A percentile compares a stretch with the other conserved stretches of the same genome.
Conservation (phyloP, 2,329 filamentous ascomycete genomes). For the Paracoccidioides brasiliensis region DNA sequence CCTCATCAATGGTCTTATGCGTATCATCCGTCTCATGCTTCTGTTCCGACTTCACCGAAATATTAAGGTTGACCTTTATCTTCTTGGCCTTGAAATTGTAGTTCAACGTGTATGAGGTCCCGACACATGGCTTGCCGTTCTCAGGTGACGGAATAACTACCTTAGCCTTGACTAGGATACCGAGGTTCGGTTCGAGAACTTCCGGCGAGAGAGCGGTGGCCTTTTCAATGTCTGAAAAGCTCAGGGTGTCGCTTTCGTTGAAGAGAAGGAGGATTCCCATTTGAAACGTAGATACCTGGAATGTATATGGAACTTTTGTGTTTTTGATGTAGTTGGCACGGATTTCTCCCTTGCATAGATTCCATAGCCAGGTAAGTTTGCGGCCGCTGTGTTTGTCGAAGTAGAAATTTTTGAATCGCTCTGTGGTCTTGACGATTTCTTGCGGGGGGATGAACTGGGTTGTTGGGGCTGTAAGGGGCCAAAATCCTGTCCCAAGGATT, state of each 20-base stretch:
- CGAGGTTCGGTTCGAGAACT: conserved; percentile 71
- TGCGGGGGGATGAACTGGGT: conserved; percentile 80
- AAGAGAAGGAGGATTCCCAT: conserved; percentile 93
- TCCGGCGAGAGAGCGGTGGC: conserved; percentile 70
- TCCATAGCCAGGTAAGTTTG: conserved; percentile 96
- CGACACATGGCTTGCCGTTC: conserved; percentile 61
- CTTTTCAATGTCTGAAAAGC: conserved; percentile 76
- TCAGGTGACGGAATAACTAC: conserved; percentile 62
- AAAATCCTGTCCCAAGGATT: conserved; percentile 91
- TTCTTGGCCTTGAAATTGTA: conserved; percentile 98
- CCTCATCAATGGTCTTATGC: conserved; percentile 98
- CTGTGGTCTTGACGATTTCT: conserved; percentile 74
- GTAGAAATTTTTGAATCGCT: conserved; percentile 84
- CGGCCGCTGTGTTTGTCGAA: conserved; percentile 92
- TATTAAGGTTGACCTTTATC: conserved; percentile 90
- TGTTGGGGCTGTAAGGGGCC: conserved; percentile 76
- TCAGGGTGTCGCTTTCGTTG: conserved; percentile 76
- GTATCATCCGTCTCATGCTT: conserved; percentile 95
- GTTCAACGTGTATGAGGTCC: conserved; percentile 73
- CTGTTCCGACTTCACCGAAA: conserved; percentile 85
- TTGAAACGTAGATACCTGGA: conserved; percentile 95
- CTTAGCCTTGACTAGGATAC: conserved; percentile 84
- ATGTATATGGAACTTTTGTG: conserved; percentile 83
- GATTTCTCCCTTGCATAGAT: conserved; percentile 93
- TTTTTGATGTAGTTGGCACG: conserved; percentile 85